These are phyloP conservation scores for Tricladium varicosporioides DNA, from an alignment of 2,329 filamentous ascomycete species.

Conservation along the genomic window DNA sequence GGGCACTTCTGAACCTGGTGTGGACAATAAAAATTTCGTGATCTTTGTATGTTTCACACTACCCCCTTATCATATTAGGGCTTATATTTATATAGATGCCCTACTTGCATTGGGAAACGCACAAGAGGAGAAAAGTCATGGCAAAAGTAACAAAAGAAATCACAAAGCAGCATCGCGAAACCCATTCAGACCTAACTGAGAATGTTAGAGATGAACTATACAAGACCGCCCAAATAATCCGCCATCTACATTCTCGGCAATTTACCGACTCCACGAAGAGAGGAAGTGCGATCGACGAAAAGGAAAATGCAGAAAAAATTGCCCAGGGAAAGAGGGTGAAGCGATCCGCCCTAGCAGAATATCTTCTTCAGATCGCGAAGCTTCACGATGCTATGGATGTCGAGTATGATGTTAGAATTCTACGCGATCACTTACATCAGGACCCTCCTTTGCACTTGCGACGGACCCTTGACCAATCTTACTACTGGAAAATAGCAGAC, in stretches of 20 bases:
- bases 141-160: conserved; percentile 3
- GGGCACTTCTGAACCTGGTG: background rate
- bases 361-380: conserved; percentile 7
- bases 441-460: conserved; percentile 10
- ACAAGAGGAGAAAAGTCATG: conserved; percentile 6
- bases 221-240: background rate
- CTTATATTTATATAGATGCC: conserved; percentile 8
- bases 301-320: background rate
- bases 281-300: background rate
- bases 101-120: conserved; percentile 12
- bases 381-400: conserved; percentile 11
- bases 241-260: background rate
- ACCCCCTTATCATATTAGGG: background rate
- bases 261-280: background rate
- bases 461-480: conserved; percentile 17
- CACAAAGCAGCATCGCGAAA: background rate
- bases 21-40: conserved; percentile 7
- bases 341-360: background rate
- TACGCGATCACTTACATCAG: conserved; percentile 7
- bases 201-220: background rate
- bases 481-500: conserved; percentile 10
- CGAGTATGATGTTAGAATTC: conserved; percentile 5
- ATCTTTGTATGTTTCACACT: conserved; percentile 3
- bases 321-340: background rate
- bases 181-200: background rate